Conservation (phyloP, 164 flowering plant genomes). For the Brasenia schreberi region DNA sequence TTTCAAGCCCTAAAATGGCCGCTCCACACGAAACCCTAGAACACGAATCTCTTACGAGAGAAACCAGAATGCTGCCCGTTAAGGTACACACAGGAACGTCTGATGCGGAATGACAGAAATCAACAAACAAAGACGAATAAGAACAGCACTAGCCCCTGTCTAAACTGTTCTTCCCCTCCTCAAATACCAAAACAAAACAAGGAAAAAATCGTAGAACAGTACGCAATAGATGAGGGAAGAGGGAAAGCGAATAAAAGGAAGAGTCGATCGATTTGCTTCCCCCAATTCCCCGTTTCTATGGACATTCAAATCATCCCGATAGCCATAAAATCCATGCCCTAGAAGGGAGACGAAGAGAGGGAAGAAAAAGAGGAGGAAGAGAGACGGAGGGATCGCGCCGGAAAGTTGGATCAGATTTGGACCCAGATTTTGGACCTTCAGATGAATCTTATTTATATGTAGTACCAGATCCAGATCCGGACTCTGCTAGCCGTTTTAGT, state of each 20-base stretch:
- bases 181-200: neutral
- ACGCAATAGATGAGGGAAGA: too few species aligned
- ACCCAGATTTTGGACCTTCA: neutral
- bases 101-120: neutral
- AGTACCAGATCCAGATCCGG: neutral
- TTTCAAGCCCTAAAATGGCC: neutral
- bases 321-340: neutral
- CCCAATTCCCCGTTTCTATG: neutral
- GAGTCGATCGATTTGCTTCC: neutral
- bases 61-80: neutral
- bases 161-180: neutral
- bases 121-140: neutral
- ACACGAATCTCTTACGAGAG: neutral
- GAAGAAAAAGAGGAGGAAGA: neutral
- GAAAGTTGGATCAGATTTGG: neutral
- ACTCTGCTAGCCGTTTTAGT: neutral
- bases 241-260: neutral
- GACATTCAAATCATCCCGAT: neutral
- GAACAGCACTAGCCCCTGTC: neutral
- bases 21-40: neutral
- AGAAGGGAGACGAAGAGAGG: neutral
- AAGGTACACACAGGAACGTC: neutral
- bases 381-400: neutral
- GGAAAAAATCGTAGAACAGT: neutral
- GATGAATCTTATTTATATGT: neutral